Evolutionary conservation across 2,329 filamentous ascomycete species (phyloP).

Genomic region (Cercospora sp.): DNA sequence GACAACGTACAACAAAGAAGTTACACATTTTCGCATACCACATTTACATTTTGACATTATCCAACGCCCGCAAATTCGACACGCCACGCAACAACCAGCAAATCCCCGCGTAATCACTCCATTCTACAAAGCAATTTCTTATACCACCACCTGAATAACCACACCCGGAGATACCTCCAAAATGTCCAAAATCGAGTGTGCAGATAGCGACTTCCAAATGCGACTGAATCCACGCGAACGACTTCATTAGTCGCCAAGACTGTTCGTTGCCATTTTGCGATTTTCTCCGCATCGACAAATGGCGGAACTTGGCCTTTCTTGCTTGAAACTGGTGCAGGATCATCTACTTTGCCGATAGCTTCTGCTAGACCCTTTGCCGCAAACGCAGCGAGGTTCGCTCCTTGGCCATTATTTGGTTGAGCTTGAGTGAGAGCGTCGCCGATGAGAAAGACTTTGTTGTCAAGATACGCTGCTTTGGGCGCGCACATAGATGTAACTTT

Average conservation of each 20-base stretch:
- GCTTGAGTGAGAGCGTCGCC: slow-evolving; percentile 35
- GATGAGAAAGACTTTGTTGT: slow-evolving; percentile 35
- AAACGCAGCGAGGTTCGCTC: slow-evolving; percentile 34
- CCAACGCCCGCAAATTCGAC: too few relatives aligned
- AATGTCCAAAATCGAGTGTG: not conserved
- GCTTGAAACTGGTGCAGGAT: not conserved
- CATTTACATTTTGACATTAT: too few relatives aligned
- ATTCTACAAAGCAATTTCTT: not conserved
- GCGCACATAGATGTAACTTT: slow-evolving; percentile 31
- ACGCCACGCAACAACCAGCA: too few relatives aligned
- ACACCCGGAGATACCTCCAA: not conserved
- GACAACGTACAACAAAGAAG: too few relatives aligned
- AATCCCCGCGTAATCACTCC: too few relatives aligned
- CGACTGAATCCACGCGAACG: slow-evolving; percentile 14
- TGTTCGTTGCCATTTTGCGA: slow-evolving; percentile 27
- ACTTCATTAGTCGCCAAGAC: slow-evolving; percentile 14
- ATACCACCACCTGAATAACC: not conserved
- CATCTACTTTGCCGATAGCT: slow-evolving; percentile 21
- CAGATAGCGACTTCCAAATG: slow-evolving; percentile 22
- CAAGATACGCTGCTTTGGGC: slow-evolving; percentile 28
- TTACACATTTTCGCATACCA: too few relatives aligned
- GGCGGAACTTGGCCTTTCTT: slow-evolving; percentile 8
- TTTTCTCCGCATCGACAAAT: slow-evolving; percentile 4
- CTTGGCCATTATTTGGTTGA: slow-evolving; percentile 34
- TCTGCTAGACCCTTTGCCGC: slow-evolving; percentile 29